These are phyloP conservation scores for Quercus engelmannii DNA, from an alignment of 306 rosid species.

Conservation along the genomic window DNA sequence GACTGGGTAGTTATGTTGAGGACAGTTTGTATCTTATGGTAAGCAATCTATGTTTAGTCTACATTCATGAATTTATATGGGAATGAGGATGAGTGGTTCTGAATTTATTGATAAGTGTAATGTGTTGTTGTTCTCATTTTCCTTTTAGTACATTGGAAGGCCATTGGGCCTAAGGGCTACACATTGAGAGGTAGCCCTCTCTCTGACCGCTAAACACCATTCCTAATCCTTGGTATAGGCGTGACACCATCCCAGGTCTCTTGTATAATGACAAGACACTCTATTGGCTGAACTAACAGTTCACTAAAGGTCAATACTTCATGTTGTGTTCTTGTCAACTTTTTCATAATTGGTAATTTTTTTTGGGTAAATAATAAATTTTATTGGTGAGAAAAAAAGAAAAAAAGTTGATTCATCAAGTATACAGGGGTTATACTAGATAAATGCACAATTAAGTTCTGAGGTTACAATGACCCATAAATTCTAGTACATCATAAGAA, in stretches of 20 bases:
- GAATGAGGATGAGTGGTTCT: not conserved
- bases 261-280: not conserved
- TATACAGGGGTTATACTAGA: too few relatives aligned
- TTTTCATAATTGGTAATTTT: not conserved
- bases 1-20: not conserved
- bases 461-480: too few relatives aligned
- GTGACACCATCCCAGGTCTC: not conserved
- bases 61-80: not conserved
- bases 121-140: not conserved
- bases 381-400: too few relatives aligned
- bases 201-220: not conserved
- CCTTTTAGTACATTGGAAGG: not conserved
- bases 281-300: not conserved
- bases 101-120: not conserved
- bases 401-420: too few relatives aligned
- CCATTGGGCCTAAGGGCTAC: not conserved
- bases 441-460: too few relatives aligned
- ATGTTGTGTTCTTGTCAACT: not conserved
- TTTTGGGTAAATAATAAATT: too few relatives aligned
- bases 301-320: not conserved
- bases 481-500: too few relatives aligned
- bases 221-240: not conserved
- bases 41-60: not conserved
- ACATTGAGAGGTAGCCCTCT: too few relatives aligned
- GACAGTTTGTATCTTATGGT: not conserved